These are phyloP conservation scores for Hansenula sp. DNA, from an alignment of 1,139 yeast genomes.

Conservation along the genomic window DNA sequence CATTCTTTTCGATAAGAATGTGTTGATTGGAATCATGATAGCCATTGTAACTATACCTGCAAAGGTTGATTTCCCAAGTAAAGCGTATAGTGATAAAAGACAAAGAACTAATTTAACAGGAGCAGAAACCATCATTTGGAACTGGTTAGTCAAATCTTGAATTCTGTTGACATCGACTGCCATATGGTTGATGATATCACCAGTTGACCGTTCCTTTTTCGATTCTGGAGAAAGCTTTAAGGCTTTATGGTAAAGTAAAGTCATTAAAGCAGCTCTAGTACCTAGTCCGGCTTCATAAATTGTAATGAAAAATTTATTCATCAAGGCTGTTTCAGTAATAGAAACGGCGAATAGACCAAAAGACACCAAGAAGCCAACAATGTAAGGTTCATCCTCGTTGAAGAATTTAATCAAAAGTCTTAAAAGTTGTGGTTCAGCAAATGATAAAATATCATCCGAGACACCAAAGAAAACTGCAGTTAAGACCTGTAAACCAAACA, in stretches of 20 bases:
- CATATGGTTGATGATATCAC: conserved; percentile 54
- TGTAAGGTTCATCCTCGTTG: conserved; percentile 34
- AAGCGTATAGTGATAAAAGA: conserved; percentile 47
- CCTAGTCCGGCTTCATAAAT: conserved; percentile 52
- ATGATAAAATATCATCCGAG: conserved; percentile 39
- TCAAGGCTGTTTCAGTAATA: conserved; percentile 41
- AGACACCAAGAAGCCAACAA: conserved; percentile 51
- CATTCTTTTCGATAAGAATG: conserved; percentile 43
- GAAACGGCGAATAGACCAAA: conserved; percentile 46
- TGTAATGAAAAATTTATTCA: conserved; percentile 48
- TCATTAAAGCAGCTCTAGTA: conserved; percentile 45
- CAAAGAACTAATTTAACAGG: conserved; percentile 57
- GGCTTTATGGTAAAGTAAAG: conserved; percentile 49
- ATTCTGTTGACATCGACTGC: conserved; percentile 58
- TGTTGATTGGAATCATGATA: conserved; percentile 57
- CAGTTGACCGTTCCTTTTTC: conserved; percentile 42
- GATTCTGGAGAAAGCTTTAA: conserved; percentile 45
- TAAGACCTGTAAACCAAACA: conserved; percentile 45
- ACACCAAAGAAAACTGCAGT: conserved; percentile 44
- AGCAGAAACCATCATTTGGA: conserved; percentile 53
- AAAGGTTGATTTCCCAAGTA: conserved; percentile 60
- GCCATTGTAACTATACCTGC: conserved; percentile 55
- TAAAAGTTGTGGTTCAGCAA: conserved; percentile 56
- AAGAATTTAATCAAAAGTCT: conserved; percentile 47
- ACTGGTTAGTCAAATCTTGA: conserved; percentile 47